Base-by-base conservation (phyloP, 805 yeast genomes). In the Candida michaelii region DNA sequence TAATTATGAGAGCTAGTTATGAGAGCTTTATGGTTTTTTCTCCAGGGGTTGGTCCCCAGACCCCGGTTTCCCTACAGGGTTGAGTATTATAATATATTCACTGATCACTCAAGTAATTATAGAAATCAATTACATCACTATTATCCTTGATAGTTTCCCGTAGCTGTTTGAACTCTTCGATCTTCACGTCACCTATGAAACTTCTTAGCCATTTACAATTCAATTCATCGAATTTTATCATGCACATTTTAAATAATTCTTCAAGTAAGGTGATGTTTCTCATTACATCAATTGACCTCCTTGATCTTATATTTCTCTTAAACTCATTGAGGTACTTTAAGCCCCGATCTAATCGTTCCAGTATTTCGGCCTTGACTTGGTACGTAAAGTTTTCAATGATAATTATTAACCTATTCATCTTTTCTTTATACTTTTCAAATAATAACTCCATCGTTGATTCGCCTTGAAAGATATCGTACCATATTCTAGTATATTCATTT, bases 101-200 rank as follows among this genome's bases (percentile, higher is more conserved):
- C 8, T 27, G 6, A 23, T 23, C n/a, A 25, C 29, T 25, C 15
- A 31, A 7, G 15, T 34, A 25, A 16, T 40, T 15, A 30, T 39
- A 46, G 16, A 43, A 43, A 10, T 34, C 23, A 13, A 43, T 27
- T 16, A 46, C 40, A 31, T 46, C 49, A 9, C n/a, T 16, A 21
- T 46, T 39, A 30, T 18, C 44, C 2, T 12, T 10, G 5, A 11
- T 4, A n/a, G 4, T 5, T 8, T 29, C 5, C 19, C 40, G 24
- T 5, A 42, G 15, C 24, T 44, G 39, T 15, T 45, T 31, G 37
- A 43, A 55, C 42, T 53, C 53, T 25, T 35, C 12, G 10, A 54
- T 36, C 33, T 52, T 53, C 14, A 43, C 25, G 10, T 47, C 40
- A 2, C 59, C 58, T n/a, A 56, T 47, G 11, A 51, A 47, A 9